Conservation (phyloP, 2,329 filamentous ascomycete genomes). For the Pseudogymnoascus sp. region DNA sequence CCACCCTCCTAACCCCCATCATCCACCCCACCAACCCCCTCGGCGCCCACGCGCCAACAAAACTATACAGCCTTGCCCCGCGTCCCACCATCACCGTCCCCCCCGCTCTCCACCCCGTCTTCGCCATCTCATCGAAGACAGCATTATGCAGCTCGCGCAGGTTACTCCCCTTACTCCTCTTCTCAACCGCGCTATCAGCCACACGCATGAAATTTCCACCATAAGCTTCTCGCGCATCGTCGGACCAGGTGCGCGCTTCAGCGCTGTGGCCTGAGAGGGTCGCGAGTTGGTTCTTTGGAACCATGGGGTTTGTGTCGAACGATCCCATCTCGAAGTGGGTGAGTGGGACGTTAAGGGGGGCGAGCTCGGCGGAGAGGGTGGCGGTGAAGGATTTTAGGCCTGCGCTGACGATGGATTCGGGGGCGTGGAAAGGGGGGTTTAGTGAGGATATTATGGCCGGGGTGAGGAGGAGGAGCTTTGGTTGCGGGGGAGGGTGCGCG, state of each 20-base stretch:
- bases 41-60: slow-evolving; percentile 77
- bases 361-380: slow-evolving; percentile 72
- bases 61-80: slow-evolving; percentile 74
- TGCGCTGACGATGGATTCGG: slow-evolving; percentile 78
- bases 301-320: slow-evolving; percentile 65
- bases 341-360: slow-evolving; percentile 67
- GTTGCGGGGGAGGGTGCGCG: slow-evolving; percentile 32
- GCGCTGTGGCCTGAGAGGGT: slow-evolving; percentile 38
- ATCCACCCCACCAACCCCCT: slow-evolving; percentile 80
- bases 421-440: slow-evolving; percentile 71
- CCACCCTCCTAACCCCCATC: slow-evolving; percentile 68
- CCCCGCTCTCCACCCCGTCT: slow-evolving; percentile 44
- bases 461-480: slow-evolving; percentile 67
- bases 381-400: slow-evolving; percentile 82
- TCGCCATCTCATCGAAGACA: slow-evolving; percentile 82
- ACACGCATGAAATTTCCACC: slow-evolving; percentile 54
- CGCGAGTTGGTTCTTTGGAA: slow-evolving; percentile 32
- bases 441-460: slow-evolving; percentile 75
- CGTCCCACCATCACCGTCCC: slow-evolving; percentile 72
- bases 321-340: slow-evolving; percentile 86
- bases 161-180: slow-evolving; percentile 43
- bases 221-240: slow-evolving; percentile 53
- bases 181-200: slow-evolving; percentile 39
- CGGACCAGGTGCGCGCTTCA: slow-evolving; percentile 58
- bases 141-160: slow-evolving; percentile 75